These are phyloP conservation scores for Liriodendron chinense DNA, from an alignment of 164 flowering plant genomes.

Conservation along the genomic window DNA sequence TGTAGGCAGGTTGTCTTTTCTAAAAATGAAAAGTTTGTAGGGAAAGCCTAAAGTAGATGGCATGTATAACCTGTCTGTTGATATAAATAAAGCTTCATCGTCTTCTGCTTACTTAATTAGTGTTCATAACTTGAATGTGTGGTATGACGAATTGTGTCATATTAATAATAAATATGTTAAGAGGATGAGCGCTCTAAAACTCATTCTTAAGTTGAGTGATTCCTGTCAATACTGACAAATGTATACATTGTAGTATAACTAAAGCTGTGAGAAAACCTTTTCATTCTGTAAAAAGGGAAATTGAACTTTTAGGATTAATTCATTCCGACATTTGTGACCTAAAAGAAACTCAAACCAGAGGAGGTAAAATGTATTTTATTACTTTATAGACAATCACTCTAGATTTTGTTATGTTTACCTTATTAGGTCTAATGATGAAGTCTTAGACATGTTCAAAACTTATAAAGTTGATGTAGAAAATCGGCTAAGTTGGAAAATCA, in stretches of 20 bases:
- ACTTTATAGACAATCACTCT: slow-evolving; percentile 11
- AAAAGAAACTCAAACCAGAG: slow-evolving; percentile 1
- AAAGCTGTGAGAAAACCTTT: slow-evolving; percentile 10
- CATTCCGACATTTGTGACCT: slow-evolving; percentile 17
- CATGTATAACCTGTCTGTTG: neutral
- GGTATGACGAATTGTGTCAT: slow-evolving; percentile 17
- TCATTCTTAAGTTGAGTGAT: too few species aligned
- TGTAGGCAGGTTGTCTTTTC: slow-evolving; percentile 6
- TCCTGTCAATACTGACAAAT: neutral
- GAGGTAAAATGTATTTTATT: slow-evolving; percentile 14
- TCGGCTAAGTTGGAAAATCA: too few species aligned
- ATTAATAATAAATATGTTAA: neutral
- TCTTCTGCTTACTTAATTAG: neutral
- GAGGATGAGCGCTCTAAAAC: too few species aligned
- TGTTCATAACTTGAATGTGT: neutral
- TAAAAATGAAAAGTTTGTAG: slow-evolving; percentile 10
- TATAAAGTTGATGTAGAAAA: too few species aligned
- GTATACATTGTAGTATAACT: slow-evolving; percentile 7
- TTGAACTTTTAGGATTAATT: slow-evolving; percentile 1
- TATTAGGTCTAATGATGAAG: slow-evolving; percentile 2
- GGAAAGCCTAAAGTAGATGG: slow-evolving; percentile 11
- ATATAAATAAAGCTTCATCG: slow-evolving; percentile 1
- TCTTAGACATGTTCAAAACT: too few species aligned
- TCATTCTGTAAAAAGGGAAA: neutral
- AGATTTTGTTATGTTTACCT: slow-evolving; percentile 10